Evolutionary conservation across 257 asterid species (phyloP), one percentile per base, ranked within the genome.

Genomic region (Avicennia marina): DNA sequence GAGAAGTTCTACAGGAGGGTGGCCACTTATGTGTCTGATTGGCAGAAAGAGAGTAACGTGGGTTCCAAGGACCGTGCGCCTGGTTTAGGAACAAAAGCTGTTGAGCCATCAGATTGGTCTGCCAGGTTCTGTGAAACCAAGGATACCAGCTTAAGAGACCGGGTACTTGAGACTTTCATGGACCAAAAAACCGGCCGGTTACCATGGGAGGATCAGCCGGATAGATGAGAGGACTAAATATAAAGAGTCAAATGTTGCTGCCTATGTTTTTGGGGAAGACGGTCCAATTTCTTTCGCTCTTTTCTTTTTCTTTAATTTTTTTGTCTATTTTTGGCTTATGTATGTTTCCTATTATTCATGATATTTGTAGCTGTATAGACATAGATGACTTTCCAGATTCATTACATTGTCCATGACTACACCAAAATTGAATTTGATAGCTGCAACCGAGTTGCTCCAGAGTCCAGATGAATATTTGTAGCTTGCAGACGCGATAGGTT

Each of bases 1-100:
- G 78, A 74, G 60, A 84, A 81, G 65, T 81, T 81, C 40, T 57
- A 76, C 33, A 72, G 80, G 64, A 78, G 94, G 68, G 89, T 78
- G 20, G 84, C 85, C 21, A 81, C 85, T 2, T 84, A 84, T 52
- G 94, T 84, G 26, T 64, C 94, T 17, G 94, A 84, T 58, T 84
- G 94, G 94, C 77, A 78, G 48, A 69, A 70, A 43, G 55, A 81
- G 9, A 56, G 46, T 24, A 84, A 74, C 31, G 75, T 38, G 2
- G 72, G 78, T 38, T 84, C 94, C 1, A 84, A 66, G 58, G 93
- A 83, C 54, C 66, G 93, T 18, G 75, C 81, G 4, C 93, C 93
- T 0, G 93, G 93, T 41, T 62, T 83, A 16, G 93, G 93, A 19
- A 83, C 88, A 24, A 53, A 40, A 24, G 82, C 93, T 0, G 72